Conservation (phyloP, 225 moss, liverwort and hornwort genomes). For the Ulota crispa region DNA sequence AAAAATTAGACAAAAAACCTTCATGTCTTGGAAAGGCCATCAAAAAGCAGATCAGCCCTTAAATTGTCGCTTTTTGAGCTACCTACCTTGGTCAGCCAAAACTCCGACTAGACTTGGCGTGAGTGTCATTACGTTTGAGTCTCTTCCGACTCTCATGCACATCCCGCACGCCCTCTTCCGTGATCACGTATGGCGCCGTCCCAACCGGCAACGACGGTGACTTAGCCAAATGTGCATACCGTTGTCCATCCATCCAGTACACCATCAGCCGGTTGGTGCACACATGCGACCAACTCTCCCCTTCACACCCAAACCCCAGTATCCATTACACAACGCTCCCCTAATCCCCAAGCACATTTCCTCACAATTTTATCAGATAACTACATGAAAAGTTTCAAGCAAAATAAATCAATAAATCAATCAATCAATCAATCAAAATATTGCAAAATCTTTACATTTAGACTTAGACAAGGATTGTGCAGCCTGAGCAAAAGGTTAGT, state of each 20-base stretch:
- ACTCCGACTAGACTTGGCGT: slow-evolving; percentile 22
- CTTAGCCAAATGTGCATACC: slow-evolving; percentile 74
- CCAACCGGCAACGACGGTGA: slow-evolving; percentile 78
- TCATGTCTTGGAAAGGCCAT: no score
- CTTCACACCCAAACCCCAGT: slow-evolving; percentile 36
- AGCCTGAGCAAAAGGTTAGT: not conserved
- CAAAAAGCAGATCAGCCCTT: no score
- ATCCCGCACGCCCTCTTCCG: slow-evolving; percentile 69
- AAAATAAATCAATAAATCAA: no score
- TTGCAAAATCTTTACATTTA: no score
- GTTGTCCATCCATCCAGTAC: slow-evolving; percentile 79
- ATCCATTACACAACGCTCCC: not conserved
- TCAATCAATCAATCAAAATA: no score
- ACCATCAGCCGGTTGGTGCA: slow-evolving; percentile 88
- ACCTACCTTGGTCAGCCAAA: slow-evolving; percentile 9
- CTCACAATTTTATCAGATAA: no score
- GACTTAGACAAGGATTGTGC: no score
- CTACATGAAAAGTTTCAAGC: no score
- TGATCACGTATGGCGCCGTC: slow-evolving; percentile 61
- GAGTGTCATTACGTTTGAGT: slow-evolving; percentile 37
- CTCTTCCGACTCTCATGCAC: slow-evolving; percentile 40
- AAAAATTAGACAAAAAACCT: no score
- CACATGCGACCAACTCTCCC: slow-evolving; percentile 91
- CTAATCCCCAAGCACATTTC: not conserved
- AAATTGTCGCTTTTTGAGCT: no score